Evolutionary conservation across 2,329 filamentous ascomycete species (phyloP).

Genomic region (Pseudophaeomoniella oleicola): DNA sequence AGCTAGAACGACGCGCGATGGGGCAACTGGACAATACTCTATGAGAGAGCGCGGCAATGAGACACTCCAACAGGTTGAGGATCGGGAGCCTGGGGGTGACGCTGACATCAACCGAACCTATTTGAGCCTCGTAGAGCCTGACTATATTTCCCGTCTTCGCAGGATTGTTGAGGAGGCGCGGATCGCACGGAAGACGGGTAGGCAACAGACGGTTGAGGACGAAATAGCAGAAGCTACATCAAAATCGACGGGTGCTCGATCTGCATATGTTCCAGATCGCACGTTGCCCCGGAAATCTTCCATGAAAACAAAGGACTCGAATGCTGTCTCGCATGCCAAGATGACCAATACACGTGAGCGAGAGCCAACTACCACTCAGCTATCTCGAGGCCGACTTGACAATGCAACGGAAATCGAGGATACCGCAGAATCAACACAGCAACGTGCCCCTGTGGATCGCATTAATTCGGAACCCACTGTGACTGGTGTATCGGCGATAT

Average conservation of each 20-base stretch:
- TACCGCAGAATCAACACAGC: neutral
- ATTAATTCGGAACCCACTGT: constrained; percentile 6
- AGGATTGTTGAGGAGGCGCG: constrained; percentile 41
- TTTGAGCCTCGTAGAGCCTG: constrained; percentile 38
- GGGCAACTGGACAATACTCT: neutral
- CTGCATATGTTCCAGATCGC: constrained; percentile 13
- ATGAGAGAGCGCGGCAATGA: neutral
- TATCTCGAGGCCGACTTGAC: neutral
- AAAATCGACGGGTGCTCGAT: constrained; percentile 21
- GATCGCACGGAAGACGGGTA: constrained; percentile 25
- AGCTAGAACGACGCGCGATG: neutral
- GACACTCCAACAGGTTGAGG: constrained; percentile 3
- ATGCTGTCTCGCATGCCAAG: neutral
- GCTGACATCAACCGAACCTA: constrained; percentile 24
- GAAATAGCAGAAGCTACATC: constrained; percentile 21
- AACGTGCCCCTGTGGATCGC: neutral
- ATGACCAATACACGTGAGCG: neutral
- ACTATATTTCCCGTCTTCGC: constrained; percentile 38
- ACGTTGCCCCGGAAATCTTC: constrained; percentile 39
- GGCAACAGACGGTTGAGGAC: constrained; percentile 17
- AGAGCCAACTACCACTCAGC: neutral
- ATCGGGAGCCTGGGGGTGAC: constrained; percentile 13
- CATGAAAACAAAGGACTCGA: constrained; percentile 26
- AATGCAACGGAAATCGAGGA: neutral
- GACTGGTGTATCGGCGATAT: constrained; percentile 27